A percentile compares a stretch with the other conserved stretches of the same genome.
phyloP scores from a whole-genome alignment of 2,329 filamentous ascomycete genomes.

The Mariannaea sp. region DNA sequence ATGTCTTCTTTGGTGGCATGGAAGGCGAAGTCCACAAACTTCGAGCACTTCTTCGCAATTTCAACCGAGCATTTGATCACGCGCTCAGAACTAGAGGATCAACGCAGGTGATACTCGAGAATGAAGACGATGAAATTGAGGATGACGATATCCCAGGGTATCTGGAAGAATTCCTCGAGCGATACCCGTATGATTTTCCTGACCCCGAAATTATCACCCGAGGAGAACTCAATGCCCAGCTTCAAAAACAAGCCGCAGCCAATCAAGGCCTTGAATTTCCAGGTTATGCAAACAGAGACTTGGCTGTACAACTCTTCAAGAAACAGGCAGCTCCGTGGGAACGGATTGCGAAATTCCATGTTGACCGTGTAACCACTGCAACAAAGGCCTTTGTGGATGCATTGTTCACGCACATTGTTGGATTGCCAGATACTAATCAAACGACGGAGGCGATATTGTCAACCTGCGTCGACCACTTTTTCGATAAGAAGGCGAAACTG shows the following conservation, averaged over 20 bases:
- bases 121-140: not conserved
- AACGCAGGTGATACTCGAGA: conserved; percentile 19
- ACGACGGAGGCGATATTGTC: conserved; percentile 33
- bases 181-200: conserved; percentile 37
- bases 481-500: conserved; percentile 35
- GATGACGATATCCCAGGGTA: conserved; percentile 28
- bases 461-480: conserved; percentile 41
- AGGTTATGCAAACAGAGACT: conserved; percentile 43
- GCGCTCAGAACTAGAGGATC: conserved; percentile 36
- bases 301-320: conserved; percentile 48
- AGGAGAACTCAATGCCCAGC: conserved; percentile 29
- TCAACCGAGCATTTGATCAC: conserved; percentile 40
- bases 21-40: conserved; percentile 32
- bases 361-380: conserved; percentile 38
- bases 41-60: conserved; percentile 39
- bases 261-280: conserved; percentile 51
- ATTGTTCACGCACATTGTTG: conserved; percentile 42
- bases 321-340: conserved; percentile 47
- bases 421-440: conserved; percentile 18
- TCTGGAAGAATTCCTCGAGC: conserved; percentile 35
- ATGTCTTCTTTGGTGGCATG: conserved; percentile 45
- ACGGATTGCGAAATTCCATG: conserved; percentile 43
- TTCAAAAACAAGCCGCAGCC: conserved; percentile 41
- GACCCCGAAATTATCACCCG: conserved; percentile 33
- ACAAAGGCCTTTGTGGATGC: conserved; percentile 46